Evolutionary conservation across 1,284 basidiomycete genomes (phyloP), one percentile per base, ranked within the genome.

Genomic region (Austroboletus novae-zelandiae): DNA sequence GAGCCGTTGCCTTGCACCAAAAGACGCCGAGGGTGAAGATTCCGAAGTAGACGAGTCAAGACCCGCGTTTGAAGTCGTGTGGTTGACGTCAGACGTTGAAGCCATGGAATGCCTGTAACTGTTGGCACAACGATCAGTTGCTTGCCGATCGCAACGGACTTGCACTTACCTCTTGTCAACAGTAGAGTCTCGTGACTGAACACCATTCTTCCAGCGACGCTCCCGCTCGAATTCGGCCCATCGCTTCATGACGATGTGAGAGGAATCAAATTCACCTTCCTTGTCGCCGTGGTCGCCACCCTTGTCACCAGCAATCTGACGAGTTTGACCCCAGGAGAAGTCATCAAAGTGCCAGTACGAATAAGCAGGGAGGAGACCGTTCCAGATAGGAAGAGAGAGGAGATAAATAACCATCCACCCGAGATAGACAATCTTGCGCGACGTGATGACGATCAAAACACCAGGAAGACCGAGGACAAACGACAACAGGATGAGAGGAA

Each of bases 321-420:
- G 81, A 32, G 96, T 98, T 71, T 96, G 90, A 73, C 97, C 97
- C 96, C 96, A 99, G 17, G 91, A 94, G 73, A 99, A 99, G 76
- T 99, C 97, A 67, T 99, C 96, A 70, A 99, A 98, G 72, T 98
- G 94, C 94, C 95, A 98, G 74, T 93, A 99, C 32, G 95, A 82
- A 71, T 98, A 98, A 2, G 91, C 86, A 2, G 94, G 95, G 10
- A 98, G 80, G 54, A 96, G 78, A 61, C 94, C 93, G 74, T 98
- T 98, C 95, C 94, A 98, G 46, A 98, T 83, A 5, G 94, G 94
- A 32, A 98, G 76, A 18, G 95, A 96, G 51, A 96, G 43, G 14
- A 99, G 81, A 69, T 99, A 99, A 55, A 98, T 77, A 54, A 96
- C 55, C 94, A 99, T 98, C 96, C 97, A 99, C 9, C 94, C 88